A percentile compares a stretch with the other conserved stretches of the same genome.
These are phyloP conservation scores for Aspergillus udagawae DNA, from an alignment of 2,329 filamentous ascomycete species.

Conservation along the genomic window DNA sequence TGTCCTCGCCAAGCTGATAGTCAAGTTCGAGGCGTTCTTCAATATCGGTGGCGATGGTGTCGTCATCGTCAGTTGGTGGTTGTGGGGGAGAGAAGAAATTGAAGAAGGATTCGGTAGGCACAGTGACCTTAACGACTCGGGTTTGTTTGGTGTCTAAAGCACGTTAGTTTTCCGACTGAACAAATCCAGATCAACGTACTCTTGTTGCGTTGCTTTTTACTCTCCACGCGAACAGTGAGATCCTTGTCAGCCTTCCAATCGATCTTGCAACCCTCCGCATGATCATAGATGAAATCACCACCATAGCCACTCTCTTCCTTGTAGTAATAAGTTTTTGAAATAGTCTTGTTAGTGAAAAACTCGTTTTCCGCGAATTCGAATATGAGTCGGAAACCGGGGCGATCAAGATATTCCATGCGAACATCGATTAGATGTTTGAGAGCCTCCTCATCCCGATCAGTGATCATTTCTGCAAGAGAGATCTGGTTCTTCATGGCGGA, in stretches of 20 bases:
- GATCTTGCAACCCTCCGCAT: conserved; percentile 96
- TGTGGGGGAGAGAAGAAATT: conserved; percentile 98
- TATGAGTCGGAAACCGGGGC: conserved; percentile 95
- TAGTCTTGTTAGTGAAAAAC: conserved; percentile 94
- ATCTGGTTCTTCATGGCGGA: conserved; percentile 99
- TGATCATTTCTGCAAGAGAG: conserved; percentile 96
- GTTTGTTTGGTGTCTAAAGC: conserved; percentile 92
- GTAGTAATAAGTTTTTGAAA: conserved; percentile 99
- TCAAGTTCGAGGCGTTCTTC: conserved; percentile 97
- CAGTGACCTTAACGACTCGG: conserved; percentile 97
- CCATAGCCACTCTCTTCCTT: conserved; percentile 98
- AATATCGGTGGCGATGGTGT: conserved; percentile 77
- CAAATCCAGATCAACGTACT: conserved; percentile 58
- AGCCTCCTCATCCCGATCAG: conserved; percentile 90
- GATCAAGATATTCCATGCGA: conserved; percentile 98
- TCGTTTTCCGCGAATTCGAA: conserved; percentile 96
- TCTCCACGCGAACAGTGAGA: conserved; percentile 89
- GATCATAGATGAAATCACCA: conserved; percentile 99
- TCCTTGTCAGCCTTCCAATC: conserved; percentile 94
- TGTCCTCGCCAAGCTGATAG: conserved; percentile 97
- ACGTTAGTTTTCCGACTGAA: conserved; percentile 8
- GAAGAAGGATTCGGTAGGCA: conserved; percentile 97
- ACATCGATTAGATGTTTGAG: conserved; percentile 88
- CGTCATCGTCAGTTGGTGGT: conserved; percentile 67
- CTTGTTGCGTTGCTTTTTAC: conserved; percentile 99